These are phyloP conservation scores for Eustoma russellianum DNA, from an alignment of 257 asterid genomes.

Conservation along the genomic window DNA sequence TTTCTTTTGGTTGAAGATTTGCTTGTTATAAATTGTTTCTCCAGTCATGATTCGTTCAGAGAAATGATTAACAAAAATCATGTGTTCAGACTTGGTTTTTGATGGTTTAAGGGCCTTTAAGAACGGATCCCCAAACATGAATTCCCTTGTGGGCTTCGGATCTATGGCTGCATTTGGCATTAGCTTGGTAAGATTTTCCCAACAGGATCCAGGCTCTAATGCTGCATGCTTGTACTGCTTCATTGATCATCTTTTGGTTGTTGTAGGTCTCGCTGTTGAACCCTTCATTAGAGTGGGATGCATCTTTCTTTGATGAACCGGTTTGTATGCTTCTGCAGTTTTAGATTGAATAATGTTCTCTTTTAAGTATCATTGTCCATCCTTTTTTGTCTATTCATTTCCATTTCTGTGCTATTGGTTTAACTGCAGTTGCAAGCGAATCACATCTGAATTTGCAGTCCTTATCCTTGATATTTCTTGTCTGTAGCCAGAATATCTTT, in stretches of 20 bases:
- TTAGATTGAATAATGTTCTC: conserved; percentile 1
- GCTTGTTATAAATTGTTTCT: neutral
- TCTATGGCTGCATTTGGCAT: conserved; percentile 93
- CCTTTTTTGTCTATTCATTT: neutral
- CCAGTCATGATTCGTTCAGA: conserved; percentile 8
- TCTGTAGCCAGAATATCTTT: too few species aligned
- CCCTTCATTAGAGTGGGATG: conserved; percentile 88
- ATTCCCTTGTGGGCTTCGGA: conserved; percentile 97
- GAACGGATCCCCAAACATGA: conserved; percentile 95
- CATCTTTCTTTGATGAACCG: conserved; percentile 95
- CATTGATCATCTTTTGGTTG: conserved; percentile 1
- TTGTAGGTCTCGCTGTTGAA: conserved; percentile 77
- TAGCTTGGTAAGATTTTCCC: conserved; percentile 62
- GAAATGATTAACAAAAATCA: conserved; percentile 7
- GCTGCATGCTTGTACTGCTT: conserved; percentile 8
- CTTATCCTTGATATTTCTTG: neutral
- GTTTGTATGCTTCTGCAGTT: conserved; percentile 30
- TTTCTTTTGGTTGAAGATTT: too few species aligned
- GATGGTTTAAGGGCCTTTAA: conserved; percentile 72
- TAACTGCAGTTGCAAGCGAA: neutral
- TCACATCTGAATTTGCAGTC: neutral
- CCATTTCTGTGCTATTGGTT: neutral
- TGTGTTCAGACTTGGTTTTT: conserved; percentile 67
- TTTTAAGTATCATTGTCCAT: conserved; percentile 4
- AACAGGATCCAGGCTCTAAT: conserved; percentile 13